phyloP scores from a whole-genome alignment of 441 rosid species.

The Eruca vesicaria region DNA sequence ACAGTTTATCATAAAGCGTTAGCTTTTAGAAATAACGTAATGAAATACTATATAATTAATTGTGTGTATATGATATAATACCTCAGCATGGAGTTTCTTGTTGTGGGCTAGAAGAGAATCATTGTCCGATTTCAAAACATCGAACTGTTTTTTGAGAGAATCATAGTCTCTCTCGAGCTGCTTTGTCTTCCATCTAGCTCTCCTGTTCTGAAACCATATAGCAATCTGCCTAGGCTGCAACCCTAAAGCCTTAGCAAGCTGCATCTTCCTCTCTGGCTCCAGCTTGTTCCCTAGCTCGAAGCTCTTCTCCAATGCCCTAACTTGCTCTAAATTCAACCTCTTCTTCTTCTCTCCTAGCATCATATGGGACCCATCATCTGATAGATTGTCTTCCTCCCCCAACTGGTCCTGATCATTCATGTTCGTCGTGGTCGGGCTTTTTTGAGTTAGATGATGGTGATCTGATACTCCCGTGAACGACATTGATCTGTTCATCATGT shows the following conservation, averaged over 20 bases:
- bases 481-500: conserved; percentile 78
- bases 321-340: conserved; percentile 85
- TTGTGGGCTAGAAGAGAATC: conserved; percentile 77
- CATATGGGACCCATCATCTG: conserved; percentile 83
- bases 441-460: conserved; percentile 36
- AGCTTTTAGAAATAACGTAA: background rate
- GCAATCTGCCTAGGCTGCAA: conserved; percentile 87
- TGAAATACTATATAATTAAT: background rate
- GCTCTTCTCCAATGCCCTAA: conserved; percentile 85
- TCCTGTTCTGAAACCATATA: conserved; percentile 92
- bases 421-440: conserved; percentile 25
- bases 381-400: conserved; percentile 73
- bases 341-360: conserved; percentile 82
- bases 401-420: conserved; percentile 37
- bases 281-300: conserved; percentile 88
- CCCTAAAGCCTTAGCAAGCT: conserved; percentile 79
- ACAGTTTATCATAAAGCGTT: background rate
- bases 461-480: conserved; percentile 61
- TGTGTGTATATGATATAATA: conserved; percentile 17
- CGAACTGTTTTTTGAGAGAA: conserved; percentile 72
- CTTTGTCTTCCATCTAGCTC: conserved; percentile 97
- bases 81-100: conserved; percentile 81
- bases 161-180: conserved; percentile 87
- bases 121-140: conserved; percentile 70
- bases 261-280: conserved; percentile 93